Conservation (phyloP, 805 yeast genomes). For the Pichia heedii region DNA sequence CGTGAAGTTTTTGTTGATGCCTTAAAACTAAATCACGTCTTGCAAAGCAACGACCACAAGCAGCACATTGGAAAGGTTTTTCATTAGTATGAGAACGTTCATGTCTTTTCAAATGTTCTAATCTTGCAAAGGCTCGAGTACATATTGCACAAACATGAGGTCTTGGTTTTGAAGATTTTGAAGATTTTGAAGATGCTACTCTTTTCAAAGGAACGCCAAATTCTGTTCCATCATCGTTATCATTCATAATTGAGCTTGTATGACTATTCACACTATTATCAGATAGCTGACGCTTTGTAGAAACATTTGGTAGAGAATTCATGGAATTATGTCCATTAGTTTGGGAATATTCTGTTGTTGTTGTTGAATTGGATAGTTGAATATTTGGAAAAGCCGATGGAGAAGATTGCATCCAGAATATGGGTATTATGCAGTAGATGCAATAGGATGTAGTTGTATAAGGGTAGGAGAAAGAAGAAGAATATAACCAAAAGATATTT, state of each 20-base stretch:
- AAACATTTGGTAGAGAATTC: no score
- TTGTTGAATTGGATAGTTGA: no score
- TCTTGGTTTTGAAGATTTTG: slow-evolving; percentile 82
- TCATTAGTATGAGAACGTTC: slow-evolving; percentile 93
- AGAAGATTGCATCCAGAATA: no score
- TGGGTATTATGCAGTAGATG: no score
- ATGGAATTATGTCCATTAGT: no score
- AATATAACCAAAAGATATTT: no score
- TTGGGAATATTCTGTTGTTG: no score
- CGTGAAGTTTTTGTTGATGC: slow-evolving; percentile 90
- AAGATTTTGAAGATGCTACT: slow-evolving; percentile 17
- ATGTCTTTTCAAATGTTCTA: slow-evolving; percentile 90
- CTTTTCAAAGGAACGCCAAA: slow-evolving; percentile 6
- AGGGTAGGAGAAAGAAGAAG: no score
- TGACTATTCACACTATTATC: neutral
- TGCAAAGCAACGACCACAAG: slow-evolving; percentile 94
- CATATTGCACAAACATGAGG: slow-evolving; percentile 88
- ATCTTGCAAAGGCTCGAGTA: slow-evolving; percentile 90
- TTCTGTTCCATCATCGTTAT: neutral
- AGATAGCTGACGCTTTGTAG: no score
- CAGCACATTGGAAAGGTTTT: slow-evolving; percentile 93
- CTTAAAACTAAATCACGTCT: slow-evolving; percentile 79
- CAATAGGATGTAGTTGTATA: no score
- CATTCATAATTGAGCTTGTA: neutral
- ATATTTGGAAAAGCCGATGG: no score